Evolutionary conservation across 768 basidiomycete genomes (phyloP).

Genomic region (Agrocybe praecox): DNA sequence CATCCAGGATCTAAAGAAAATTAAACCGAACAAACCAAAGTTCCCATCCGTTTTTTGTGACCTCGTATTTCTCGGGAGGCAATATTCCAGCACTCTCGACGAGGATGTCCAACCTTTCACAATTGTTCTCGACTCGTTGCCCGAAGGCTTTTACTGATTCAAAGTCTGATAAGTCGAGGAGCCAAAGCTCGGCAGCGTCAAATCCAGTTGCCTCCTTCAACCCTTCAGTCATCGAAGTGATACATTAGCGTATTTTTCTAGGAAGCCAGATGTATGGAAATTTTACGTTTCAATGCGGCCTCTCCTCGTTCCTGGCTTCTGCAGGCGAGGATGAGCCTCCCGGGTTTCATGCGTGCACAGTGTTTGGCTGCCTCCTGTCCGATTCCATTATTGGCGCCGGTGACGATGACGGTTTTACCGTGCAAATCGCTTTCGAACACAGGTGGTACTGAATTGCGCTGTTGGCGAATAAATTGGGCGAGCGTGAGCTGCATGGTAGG

Average conservation of each 20-base stretch:
- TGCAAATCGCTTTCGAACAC: slow-evolving; percentile 34
- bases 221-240: background rate
- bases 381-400: slow-evolving; percentile 52
- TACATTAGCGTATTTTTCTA: background rate
- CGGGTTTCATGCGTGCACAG: slow-evolving; percentile 45
- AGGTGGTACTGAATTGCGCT: slow-evolving; percentile 23
- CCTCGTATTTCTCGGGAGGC: slow-evolving; percentile 3
- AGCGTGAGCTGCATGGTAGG: slow-evolving; percentile 20
- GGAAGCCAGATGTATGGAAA: too few relatives aligned
- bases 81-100: slow-evolving; percentile 18
- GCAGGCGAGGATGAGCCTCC: slow-evolving; percentile 39
- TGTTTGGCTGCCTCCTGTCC: slow-evolving; percentile 49
- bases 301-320: slow-evolving; percentile 35
- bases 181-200: slow-evolving; percentile 37
- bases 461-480: slow-evolving; percentile 19
- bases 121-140: slow-evolving; percentile 31
- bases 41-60: slow-evolving; percentile 43
- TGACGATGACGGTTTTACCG: slow-evolving; percentile 50
- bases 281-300: slow-evolving; percentile 35
- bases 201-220: slow-evolving; percentile 31
- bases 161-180: slow-evolving; percentile 44
- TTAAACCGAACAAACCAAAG: slow-evolving; percentile 24
- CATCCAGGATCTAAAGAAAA: background rate
- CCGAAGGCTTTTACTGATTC: slow-evolving; percentile 41
- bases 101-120: slow-evolving; percentile 38